Evolutionary conservation across 2,329 filamentous ascomycete species (phyloP).

Genomic region (Talaromyces funiculosus): DNA sequence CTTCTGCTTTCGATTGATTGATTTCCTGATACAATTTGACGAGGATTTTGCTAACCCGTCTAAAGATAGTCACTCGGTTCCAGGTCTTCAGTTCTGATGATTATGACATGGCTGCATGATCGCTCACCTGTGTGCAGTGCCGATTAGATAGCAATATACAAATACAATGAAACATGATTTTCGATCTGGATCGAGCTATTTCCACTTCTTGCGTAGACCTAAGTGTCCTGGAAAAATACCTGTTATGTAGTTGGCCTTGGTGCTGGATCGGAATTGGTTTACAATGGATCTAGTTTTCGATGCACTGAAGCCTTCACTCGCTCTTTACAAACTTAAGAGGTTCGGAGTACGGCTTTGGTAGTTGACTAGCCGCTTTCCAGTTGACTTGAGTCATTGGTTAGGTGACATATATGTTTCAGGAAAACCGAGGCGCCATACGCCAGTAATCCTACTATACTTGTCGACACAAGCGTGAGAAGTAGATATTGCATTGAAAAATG

Average conservation of each 20-base stretch:
- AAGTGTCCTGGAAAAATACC: too few species aligned
- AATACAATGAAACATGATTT: not conserved
- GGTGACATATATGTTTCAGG: not conserved
- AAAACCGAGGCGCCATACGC: too few species aligned
- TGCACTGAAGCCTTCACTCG: not conserved
- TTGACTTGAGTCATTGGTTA: not conserved
- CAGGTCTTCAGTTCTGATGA: not conserved
- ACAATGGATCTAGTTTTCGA: too few species aligned
- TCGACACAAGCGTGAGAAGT: not conserved
- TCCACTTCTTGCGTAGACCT: too few species aligned
- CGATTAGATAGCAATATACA: not conserved
- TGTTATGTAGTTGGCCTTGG: too few species aligned
- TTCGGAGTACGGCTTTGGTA: not conserved
- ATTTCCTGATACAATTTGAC: not conserved
- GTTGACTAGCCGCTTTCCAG: not conserved
- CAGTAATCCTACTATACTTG: not conserved
- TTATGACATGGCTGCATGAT: not conserved
- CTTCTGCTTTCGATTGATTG: slow-evolving; percentile 14
- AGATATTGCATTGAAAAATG: too few species aligned
- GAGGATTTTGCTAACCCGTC: not conserved
- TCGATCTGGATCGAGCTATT: too few species aligned
- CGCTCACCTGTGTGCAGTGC: not conserved
- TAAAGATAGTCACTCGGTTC: not conserved
- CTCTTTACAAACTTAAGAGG: not conserved
- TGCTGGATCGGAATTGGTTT: too few species aligned